Evolutionary conservation across 495 filamentous ascomycete species (phyloP).

Genomic region (Xylaria venustula): DNA sequence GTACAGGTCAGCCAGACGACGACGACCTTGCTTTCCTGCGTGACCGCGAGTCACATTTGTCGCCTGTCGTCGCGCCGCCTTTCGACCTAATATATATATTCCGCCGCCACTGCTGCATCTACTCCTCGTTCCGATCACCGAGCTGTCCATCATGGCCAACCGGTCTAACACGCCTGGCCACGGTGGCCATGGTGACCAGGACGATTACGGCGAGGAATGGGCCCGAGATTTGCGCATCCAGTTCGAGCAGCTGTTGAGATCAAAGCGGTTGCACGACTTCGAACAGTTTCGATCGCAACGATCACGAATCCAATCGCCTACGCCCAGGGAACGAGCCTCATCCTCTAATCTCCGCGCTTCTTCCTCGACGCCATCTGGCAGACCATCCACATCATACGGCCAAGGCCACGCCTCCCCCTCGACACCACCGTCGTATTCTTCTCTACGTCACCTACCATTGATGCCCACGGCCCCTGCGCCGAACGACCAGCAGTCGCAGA

Average conservation of each 20-base stretch:
- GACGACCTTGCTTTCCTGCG: not conserved
- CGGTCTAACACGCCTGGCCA: conserved; percentile 20
- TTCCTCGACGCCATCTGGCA: conserved; percentile 34
- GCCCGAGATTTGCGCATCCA: conserved; percentile 52
- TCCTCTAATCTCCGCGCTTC: conserved; percentile 40
- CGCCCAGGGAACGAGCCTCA: conserved; percentile 40
- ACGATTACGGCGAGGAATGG: conserved; percentile 52
- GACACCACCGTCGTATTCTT: conserved; percentile 62
- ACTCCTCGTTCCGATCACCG: not conserved
- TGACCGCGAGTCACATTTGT: not conserved
- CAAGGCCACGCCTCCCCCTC: conserved; percentile 15
- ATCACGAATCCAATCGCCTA: conserved; percentile 19
- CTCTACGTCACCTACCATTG: conserved; percentile 72
- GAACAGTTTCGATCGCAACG: conserved; percentile 53
- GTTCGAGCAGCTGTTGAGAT: conserved; percentile 77
- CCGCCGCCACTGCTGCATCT: not conserved
- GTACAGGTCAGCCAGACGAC: not conserved
- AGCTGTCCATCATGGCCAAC: conserved; percentile 18
- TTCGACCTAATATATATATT: no score
- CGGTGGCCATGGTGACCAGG: conserved; percentile 21
- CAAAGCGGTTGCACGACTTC: conserved; percentile 75
- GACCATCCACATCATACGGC: conserved; percentile 42
- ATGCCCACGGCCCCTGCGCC: conserved; percentile 70
- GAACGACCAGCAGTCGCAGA: conserved; percentile 68
- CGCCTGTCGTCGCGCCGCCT: not conserved